Evolutionary conservation across 2,329 filamentous ascomycete genomes (phyloP), one percentile per base, ranked within the genome.

Genomic region (Venturia oleaginea): DNA sequence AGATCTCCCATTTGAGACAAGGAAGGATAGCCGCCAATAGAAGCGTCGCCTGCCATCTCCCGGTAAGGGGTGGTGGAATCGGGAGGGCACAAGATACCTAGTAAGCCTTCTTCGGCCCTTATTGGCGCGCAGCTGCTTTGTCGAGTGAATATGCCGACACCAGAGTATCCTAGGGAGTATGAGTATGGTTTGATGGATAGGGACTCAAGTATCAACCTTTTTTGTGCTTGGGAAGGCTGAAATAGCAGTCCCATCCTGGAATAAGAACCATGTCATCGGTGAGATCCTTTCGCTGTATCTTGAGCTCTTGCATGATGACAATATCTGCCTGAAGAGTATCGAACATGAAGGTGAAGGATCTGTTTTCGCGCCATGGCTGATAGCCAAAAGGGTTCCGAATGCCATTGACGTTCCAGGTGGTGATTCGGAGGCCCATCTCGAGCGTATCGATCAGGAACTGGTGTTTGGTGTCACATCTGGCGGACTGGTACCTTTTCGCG

Each of bases 221-320:
- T 75, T 97, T 97, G 72, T 95, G 83, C 73, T 88, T 91, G 0
- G 94, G 94, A 30, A 99, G 80, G 73, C 92, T 97, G 77, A 97
- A 97, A 76, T 88, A 96, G 68, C 92, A 92, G 73, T 99, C 94
- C 93, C 93, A 99, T 15, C 94, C 94, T 0, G 90, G 86, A 0
- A 97, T 86, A 40, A 97, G 80, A 11, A 97, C 92, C 91, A 97
- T 97, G 70, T 97, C 94, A 81, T 97, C 94, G 48, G 82, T 83
- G 1, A 99, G 80, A 69, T 97, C 92, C 73, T 96, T 96, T 65
- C 89, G 84, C 73, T 97, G 94, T 48, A 97, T 97, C 77, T 97
- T 99, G 54, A 91, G 87, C 76, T 97, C 94, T 75, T 99, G 94
- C 80, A 97, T 92, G 65, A 97, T 83, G 22, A 97, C 86, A 68